Evolutionary conservation across 139 green algal genomes (phyloP).

Genomic region (Pseudopediastrum boryanum): DNA sequence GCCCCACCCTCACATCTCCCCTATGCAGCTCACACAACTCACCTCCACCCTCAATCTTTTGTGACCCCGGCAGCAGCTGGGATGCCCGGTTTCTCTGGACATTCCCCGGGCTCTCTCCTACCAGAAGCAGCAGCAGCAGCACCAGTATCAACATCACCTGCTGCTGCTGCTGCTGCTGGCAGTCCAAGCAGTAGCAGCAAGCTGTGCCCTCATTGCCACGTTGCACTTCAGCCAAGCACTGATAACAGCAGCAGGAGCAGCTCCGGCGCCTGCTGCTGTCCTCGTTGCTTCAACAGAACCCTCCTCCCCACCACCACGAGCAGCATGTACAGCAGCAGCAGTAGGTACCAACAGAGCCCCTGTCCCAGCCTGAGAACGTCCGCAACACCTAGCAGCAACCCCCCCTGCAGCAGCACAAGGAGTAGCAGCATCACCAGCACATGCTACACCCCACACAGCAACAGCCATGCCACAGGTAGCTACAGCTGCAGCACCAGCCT

Average conservation of each 20-base stretch:
- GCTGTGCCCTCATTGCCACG: too few species aligned
- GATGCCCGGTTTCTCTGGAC: too few species aligned
- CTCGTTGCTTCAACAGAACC: not conserved
- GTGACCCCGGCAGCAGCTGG: too few species aligned
- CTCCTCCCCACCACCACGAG: not conserved
- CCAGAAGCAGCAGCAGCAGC: constrained; percentile 4
- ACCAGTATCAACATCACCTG: not conserved
- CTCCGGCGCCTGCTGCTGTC: too few species aligned
- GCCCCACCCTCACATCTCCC: too few species aligned
- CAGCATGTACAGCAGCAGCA: not conserved
- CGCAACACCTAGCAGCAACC: not conserved
- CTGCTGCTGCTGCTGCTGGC: not conserved
- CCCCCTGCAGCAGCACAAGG: not conserved
- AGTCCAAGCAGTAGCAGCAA: not conserved
- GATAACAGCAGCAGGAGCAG: not conserved
- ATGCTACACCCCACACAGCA: not conserved
- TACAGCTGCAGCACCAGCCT: too few species aligned
- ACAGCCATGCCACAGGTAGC: not conserved
- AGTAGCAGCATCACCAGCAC: too few species aligned
- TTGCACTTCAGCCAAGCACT: not conserved
- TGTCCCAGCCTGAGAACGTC: not conserved
- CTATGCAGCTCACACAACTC: too few species aligned
- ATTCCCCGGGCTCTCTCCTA: too few species aligned
- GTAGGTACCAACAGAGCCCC: not conserved
- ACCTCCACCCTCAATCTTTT: too few species aligned